phyloP scores from a whole-genome alignment of 148 eudicot species.

The Selenicereus undatus region DNA sequence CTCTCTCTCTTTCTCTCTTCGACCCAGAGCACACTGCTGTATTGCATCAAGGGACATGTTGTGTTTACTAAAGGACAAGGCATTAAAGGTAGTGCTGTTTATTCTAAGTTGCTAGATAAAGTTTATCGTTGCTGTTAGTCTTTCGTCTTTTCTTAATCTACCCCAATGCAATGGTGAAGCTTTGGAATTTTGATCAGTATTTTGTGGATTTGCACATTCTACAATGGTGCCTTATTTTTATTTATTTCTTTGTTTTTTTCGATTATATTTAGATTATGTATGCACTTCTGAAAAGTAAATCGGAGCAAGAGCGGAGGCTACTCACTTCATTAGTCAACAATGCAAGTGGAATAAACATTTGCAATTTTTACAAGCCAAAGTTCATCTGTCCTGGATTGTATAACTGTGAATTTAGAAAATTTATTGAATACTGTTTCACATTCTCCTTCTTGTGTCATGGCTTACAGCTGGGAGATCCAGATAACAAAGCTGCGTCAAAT shows the following conservation, averaged over 20 bases:
- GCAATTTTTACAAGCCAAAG: background rate
- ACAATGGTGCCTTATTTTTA: background rate
- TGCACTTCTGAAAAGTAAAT: conserved; percentile 67
- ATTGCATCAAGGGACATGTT: conserved; percentile 85
- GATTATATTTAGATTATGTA: conserved; percentile 57
- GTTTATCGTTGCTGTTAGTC: background rate
- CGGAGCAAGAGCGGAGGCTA: conserved; percentile 93
- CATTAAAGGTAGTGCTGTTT: conserved; percentile 52
- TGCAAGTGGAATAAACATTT: conserved; percentile 34
- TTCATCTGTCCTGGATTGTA: background rate
- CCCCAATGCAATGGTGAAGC: background rate
- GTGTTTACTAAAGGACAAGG: conserved; percentile 76
- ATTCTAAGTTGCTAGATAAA: background rate
- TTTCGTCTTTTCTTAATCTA: background rate
- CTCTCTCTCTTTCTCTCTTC: no score
- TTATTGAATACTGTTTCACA: background rate
- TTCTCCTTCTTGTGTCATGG: conserved; percentile 23
- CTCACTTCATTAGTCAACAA: conserved; percentile 89
- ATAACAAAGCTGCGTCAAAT: conserved; percentile 91
- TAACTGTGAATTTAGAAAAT: conserved; percentile 4
- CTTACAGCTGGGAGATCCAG: conserved; percentile 93
- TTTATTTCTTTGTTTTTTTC: background rate
- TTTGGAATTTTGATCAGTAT: background rate
- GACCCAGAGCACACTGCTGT: no score
- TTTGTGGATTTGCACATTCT: background rate